Conservation (phyloP, 139 green algal species). For the Penium margaritaceum region DNA sequence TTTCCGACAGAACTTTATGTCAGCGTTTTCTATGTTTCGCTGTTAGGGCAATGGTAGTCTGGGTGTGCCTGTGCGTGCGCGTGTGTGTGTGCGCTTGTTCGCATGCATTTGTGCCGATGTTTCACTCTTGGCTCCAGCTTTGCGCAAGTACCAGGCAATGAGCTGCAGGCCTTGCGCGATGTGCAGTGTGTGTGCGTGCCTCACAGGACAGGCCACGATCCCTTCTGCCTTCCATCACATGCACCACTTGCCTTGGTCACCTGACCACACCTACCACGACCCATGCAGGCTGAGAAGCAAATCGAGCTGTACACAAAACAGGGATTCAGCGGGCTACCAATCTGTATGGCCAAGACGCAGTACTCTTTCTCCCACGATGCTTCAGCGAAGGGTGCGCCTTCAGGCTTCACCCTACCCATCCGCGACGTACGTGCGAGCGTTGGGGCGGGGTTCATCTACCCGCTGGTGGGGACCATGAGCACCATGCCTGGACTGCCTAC, state of each 20-base stretch:
- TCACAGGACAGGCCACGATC: too few relatives aligned
- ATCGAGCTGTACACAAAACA: conserved; percentile 71
- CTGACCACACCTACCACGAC: too few relatives aligned
- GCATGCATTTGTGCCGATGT: too few relatives aligned
- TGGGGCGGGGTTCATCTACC: conserved; percentile 87
- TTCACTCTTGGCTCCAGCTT: too few relatives aligned
- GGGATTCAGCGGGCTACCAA: conserved; percentile 82
- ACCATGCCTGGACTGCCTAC: conserved; percentile 70
- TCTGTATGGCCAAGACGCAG: conserved; percentile 99
- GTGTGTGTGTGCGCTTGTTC: too few relatives aligned
- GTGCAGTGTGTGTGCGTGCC: background rate
- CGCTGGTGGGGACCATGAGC: conserved; percentile 84
- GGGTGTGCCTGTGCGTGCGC: too few relatives aligned
- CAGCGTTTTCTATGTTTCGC: too few relatives aligned
- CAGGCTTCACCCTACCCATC: conserved; percentile 84
- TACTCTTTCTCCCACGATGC: conserved; percentile 86
- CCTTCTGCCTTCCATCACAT: background rate
- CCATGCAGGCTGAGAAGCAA: conserved; percentile 50
- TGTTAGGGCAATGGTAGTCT: too few relatives aligned
- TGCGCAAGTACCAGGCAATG: too few relatives aligned
- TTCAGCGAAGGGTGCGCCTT: conserved; percentile 60
- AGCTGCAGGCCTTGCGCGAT: too few relatives aligned
- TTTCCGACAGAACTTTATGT: too few relatives aligned
- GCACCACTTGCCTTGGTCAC: too few relatives aligned
- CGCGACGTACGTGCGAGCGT: conserved; percentile 72